Evolutionary conservation across 73 alveolate genomes (phyloP).

Genomic region (Diophrys sp.): DNA sequence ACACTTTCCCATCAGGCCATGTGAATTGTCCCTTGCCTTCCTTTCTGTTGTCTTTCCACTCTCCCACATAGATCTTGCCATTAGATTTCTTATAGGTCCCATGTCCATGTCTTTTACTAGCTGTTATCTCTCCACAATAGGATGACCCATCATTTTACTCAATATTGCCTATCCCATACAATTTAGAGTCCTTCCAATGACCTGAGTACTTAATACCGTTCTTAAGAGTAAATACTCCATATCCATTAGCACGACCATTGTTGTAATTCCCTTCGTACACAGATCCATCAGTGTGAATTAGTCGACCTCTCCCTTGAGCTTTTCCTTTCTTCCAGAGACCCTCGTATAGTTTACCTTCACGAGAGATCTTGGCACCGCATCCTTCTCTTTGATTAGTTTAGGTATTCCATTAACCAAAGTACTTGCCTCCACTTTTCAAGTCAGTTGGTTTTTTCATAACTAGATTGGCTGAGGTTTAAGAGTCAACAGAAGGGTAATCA

Average conservation of each 20-base stretch:
- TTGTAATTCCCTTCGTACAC: conserved; percentile 50
- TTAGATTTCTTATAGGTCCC: conserved; percentile 41
- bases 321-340: conserved; percentile 47
- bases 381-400: not conserved
- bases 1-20: conserved; percentile 51
- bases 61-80: conserved; percentile 60
- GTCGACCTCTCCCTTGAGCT: conserved; percentile 58
- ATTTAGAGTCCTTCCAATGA: conserved; percentile 39
- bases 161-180: conserved; percentile 48
- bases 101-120: conserved; percentile 22
- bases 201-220: conserved; percentile 72
- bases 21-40: conserved; percentile 54
- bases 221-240: conserved; percentile 44
- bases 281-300: conserved; percentile 53
- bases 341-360: conserved; percentile 31
- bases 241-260: conserved; percentile 47
- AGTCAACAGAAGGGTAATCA: not conserved
- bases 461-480: not conserved
- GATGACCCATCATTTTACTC: conserved; percentile 21
- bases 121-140: conserved; percentile 71
- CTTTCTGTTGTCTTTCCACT: conserved; percentile 48
- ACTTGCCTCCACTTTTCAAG: not conserved
- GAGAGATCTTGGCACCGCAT: not conserved
- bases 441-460: not conserved
- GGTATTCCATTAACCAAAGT: not conserved